Evolutionary conservation across 1,139 yeast species (phyloP).

Genomic region (Lodderomyces metapsilosis): DNA sequence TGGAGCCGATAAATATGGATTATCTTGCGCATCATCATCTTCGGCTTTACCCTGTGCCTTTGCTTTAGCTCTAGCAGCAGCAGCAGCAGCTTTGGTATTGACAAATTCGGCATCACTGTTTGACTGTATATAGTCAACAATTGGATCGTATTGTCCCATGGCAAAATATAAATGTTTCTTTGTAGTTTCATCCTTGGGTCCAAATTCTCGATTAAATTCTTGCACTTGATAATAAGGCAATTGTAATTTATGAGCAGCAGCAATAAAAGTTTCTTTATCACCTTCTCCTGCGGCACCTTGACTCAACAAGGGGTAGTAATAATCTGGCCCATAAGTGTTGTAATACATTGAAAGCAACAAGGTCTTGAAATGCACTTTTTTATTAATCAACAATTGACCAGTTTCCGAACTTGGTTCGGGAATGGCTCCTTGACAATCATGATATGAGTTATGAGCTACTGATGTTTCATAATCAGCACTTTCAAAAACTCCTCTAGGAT

Average conservation of each 20-base stretch:
- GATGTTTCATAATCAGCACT: conserved; percentile 11
- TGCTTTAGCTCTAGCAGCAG: not conserved
- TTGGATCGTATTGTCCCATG: conserved; percentile 43
- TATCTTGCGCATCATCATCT: not conserved
- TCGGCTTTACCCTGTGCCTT: not conserved
- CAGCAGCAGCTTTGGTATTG: not conserved
- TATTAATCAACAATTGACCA: conserved; percentile 56
- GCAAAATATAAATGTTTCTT: conserved; percentile 30
- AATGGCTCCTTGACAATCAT: conserved; percentile 55
- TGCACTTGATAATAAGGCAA: conserved; percentile 56
- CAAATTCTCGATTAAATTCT: conserved; percentile 38
- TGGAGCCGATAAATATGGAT: conserved; percentile 9
- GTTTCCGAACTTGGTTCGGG: conserved; percentile 64
- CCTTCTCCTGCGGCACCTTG: conserved; percentile 66
- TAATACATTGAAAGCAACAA: conserved; percentile 55
- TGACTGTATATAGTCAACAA: conserved; percentile 30
- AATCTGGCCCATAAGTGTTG: conserved; percentile 53
- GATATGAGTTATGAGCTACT: conserved; percentile 23
- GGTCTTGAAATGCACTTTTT: conserved; percentile 47
- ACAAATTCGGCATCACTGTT: conserved; percentile 15
- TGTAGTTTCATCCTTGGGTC: conserved; percentile 22
- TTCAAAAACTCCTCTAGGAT: conserved; percentile 21
- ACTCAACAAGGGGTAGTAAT: conserved; percentile 51
- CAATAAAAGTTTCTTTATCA: conserved; percentile 62
- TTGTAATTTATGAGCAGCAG: conserved; percentile 53